Evolutionary conservation across 305 asterid species (phyloP).

Genomic region (Andrographis paniculata): DNA sequence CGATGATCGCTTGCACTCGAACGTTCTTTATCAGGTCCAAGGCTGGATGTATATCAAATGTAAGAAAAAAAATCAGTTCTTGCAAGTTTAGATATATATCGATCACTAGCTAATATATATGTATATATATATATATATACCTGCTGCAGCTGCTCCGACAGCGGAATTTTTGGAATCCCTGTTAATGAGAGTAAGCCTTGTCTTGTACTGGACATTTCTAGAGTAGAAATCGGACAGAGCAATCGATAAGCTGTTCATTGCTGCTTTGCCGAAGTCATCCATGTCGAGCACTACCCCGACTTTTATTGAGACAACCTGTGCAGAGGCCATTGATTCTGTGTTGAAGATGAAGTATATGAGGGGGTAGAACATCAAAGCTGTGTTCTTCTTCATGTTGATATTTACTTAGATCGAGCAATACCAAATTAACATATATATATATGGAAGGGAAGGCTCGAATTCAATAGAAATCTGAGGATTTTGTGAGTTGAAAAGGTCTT

Average conservation of each 20-base stretch:
- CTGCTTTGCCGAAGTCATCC: slow-evolving; percentile 27
- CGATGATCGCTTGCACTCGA: slow-evolving; percentile 55
- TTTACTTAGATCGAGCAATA: too few relatives aligned
- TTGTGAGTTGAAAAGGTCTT: too few relatives aligned
- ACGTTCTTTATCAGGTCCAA: slow-evolving; percentile 38
- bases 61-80: neutral
- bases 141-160: slow-evolving; percentile 42
- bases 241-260: slow-evolving; percentile 29
- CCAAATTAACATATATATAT: too few relatives aligned
- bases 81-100: neutral
- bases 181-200: slow-evolving; percentile 27
- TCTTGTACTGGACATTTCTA: slow-evolving; percentile 21
- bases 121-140: slow-evolving; percentile 15
- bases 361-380: too few relatives aligned
- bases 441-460: too few relatives aligned
- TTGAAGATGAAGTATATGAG: too few relatives aligned
- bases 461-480: too few relatives aligned
- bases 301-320: slow-evolving; percentile 10
- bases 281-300: slow-evolving; percentile 32
- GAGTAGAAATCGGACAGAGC: slow-evolving; percentile 39
- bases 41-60: slow-evolving; percentile 31
- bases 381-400: too few relatives aligned
- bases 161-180: slow-evolving; percentile 30
- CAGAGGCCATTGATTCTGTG: neutral
- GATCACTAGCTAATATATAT: neutral